phyloP scores from a whole-genome alignment of 1,284 basidiomycete species.

The Tetrapyrgos nigripes region DNA sequence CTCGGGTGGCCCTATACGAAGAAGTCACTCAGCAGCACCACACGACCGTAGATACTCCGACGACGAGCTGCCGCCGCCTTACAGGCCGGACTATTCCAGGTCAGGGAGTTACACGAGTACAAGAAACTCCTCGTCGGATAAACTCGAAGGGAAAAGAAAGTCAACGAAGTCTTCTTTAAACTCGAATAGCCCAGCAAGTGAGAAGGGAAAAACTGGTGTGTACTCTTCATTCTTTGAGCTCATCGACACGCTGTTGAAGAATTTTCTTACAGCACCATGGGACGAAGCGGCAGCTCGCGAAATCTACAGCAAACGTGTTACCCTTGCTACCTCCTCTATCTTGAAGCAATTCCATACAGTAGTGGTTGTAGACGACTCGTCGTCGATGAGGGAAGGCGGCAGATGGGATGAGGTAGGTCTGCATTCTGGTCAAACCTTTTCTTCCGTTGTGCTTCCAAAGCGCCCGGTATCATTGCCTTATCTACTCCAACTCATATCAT shows the following conservation, averaged over 20 bases:
- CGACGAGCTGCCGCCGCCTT: neutral
- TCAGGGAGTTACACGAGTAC: neutral
- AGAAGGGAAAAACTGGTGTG: too few species aligned
- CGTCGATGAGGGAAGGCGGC: conserved; percentile 44
- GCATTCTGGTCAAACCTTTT: neutral
- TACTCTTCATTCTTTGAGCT: neutral
- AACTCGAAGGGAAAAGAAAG: neutral
- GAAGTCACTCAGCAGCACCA: neutral
- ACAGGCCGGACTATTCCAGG: neutral
- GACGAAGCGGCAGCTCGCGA: neutral
- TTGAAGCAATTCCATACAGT: conserved; percentile 44
- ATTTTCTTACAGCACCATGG: neutral
- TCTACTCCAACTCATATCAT: neutral
- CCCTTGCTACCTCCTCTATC: neutral
- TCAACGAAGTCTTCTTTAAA: neutral
- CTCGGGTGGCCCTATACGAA: neutral
- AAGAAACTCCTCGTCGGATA: neutral
- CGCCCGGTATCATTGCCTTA: neutral
- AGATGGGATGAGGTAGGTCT: conserved; percentile 35
- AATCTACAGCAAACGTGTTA: neutral
- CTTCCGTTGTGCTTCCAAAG: neutral
- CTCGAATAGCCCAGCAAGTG: too few species aligned
- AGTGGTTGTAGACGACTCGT: conserved; percentile 52
- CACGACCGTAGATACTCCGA: neutral
- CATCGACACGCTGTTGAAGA: neutral